Evolutionary conservation across 371 early-diverging fungal species (phyloP), one percentile per base, ranked within the genome.

Genomic region (Mortierella sp.): DNA sequence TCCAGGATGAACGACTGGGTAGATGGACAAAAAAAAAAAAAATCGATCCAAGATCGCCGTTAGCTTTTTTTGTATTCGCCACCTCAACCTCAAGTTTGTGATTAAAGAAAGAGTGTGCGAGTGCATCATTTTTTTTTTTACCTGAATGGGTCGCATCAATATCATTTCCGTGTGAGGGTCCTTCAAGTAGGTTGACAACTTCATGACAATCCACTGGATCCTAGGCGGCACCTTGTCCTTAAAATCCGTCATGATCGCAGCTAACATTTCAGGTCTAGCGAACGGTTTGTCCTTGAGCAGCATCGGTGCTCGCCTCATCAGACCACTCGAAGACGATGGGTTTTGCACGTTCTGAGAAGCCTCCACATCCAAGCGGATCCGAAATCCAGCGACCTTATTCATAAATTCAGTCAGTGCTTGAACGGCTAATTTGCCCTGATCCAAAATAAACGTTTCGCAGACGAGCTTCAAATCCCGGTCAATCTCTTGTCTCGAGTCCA

Each of bases 381-480:
- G 48, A 60, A 74, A 71, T 27, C 72, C 80, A 28, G 63, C 80
- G 58, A 91, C 90, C 80, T 90, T 89, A 61, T 89, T 80, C 79
- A 91, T 80, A 65, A 91, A 92, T n/a, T 82, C 73, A 0, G 90
- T 78, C 14, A 93, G 54, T 1, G 91, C 90, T 31, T 94, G 91
- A 1, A 87, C 85, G 14, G 84, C 83, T 2, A 83, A 80, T 54
- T 84, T 85, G 16, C 87, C 86, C 60, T 85, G 86, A 34, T 91
- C 88, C 31, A 86, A 64, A 51, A 93, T 92, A 62, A 93, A 91
- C 14, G 86, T 88, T 73, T 94, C 93, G 58, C 93, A 94, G 16
- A 87, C 87, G 6, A 80, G 80, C 71, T 91, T 91, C 47, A 93
- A 71, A 57, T 91, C 89, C 30, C 80, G 72, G 58, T 93, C 91